Percentiles rank a stretch among this genome's conserved stretches.
Evolutionary conservation across 192 early-diverging fungal species (phyloP).

Genomic region (Coemansia sp.): DNA sequence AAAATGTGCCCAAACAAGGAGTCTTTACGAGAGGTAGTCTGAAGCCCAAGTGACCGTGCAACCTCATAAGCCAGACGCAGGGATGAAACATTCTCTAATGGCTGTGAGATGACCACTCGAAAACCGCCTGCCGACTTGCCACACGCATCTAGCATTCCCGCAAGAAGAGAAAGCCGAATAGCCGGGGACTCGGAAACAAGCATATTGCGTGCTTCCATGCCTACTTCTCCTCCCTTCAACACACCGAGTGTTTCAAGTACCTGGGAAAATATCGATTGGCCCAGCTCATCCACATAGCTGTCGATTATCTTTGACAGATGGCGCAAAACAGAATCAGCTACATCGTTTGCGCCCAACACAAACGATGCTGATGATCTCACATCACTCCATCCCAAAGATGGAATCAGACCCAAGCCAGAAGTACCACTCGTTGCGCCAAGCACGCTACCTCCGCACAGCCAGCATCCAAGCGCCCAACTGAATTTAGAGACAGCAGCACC

Average conservation of each 20-base stretch:
- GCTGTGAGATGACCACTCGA: conserved; percentile 25
- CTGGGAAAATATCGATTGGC: conserved; percentile 8
- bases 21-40: conserved; percentile 29
- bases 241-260: conserved; percentile 15
- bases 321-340: conserved; percentile 27
- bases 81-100: conserved; percentile 25
- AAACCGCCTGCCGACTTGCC: conserved; percentile 23
- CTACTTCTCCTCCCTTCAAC: conserved; percentile 5
- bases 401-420: too few relatives aligned
- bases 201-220: conserved; percentile 20
- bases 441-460: conserved; percentile 36
- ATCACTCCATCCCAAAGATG: neutral
- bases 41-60: conserved; percentile 43
- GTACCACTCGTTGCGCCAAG: neutral
- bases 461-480: conserved; percentile 51
- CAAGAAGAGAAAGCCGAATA: conserved; percentile 32
- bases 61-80: conserved; percentile 48
- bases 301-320: conserved; percentile 28
- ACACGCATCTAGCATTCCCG: conserved; percentile 43
- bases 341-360: neutral
- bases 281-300: neutral
- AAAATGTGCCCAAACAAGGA: conserved; percentile 32
- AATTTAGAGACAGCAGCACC: conserved; percentile 25
- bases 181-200: conserved; percentile 21
- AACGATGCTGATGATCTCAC: neutral